phyloP scores from a whole-genome alignment of 225 moss, liverwort and hornwort species.

The Straminergon stramineum region DNA sequence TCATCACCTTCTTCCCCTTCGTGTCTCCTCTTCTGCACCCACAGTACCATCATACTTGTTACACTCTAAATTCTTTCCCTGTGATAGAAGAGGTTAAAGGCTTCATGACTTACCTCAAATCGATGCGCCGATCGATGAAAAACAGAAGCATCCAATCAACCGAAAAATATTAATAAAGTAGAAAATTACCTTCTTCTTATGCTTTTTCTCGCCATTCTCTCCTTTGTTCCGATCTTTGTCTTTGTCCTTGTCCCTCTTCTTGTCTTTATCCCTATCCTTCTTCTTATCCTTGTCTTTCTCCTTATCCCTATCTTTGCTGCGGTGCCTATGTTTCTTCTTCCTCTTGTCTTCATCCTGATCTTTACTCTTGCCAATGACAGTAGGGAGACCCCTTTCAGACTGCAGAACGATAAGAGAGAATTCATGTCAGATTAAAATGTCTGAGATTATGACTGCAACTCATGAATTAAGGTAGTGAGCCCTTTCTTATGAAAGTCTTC shows the following conservation, averaged over 20 bases:
- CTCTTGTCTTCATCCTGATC: slow-evolving; percentile 46
- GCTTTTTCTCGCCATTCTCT: slow-evolving; percentile 55
- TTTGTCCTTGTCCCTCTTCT: slow-evolving; percentile 45
- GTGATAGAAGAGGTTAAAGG: neutral
- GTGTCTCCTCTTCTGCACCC: slow-evolving; percentile 70
- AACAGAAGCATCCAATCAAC: neutral
- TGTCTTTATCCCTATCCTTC: slow-evolving; percentile 50
- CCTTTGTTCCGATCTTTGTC: slow-evolving; percentile 54
- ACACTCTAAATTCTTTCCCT: neutral
- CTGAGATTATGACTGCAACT: neutral
- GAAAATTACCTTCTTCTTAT: slow-evolving; percentile 40
- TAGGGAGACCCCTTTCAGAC: slow-evolving; percentile 47
- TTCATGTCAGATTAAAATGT: neutral
- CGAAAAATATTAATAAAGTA: neutral
- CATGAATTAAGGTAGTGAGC: neutral
- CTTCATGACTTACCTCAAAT: neutral
- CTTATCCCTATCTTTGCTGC: slow-evolving; percentile 50
- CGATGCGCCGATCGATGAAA: neutral
- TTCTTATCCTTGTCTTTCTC: slow-evolving; percentile 60
- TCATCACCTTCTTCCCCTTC: slow-evolving; percentile 68
- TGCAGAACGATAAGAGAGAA: slow-evolving; percentile 8
- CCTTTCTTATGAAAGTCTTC: neutral
- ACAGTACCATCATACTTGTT: neutral
- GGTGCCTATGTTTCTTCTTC: slow-evolving; percentile 53
- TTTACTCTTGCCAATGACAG: slow-evolving; percentile 37